Evolutionary conservation across 306 rosid genomes (phyloP), one percentile per base, ranked within the genome.

Genomic region (Ammopiptanthus mongolicus): DNA sequence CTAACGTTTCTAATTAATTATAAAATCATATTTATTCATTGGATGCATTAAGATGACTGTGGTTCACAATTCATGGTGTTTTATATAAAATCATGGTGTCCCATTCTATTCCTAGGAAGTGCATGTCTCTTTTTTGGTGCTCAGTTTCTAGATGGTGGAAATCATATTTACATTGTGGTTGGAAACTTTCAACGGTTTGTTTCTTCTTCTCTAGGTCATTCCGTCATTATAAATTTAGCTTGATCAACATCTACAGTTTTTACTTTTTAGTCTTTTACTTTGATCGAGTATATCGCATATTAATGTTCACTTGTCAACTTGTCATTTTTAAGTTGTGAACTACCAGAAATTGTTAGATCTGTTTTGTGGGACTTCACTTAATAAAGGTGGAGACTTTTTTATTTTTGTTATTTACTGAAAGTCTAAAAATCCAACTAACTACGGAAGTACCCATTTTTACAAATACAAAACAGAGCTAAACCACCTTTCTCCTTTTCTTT

Each of bases 211-310:
- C 61, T 67, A 18, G 21, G 22, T 47, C 25, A 68, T 60, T 68
- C 52, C 61, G 22, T 47, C 25, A 68, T 60, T 68, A 60, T 68
- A 44, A 56, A 76, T 36, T 68, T 42, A 28, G 83, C 11, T 23
- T 13, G 22, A 53, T 41, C 65, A 73, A 17, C 34, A 0, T 39
- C 52, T 73, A 47, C 29, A n/a, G 50, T 8, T 58, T 78, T 77
- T 67, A 31, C 37, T 11, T 3, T 31, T 31, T 44, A 21, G 37
- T 33, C 37, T 50, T 42, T 57, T 23, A 73, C 69, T 65, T 79
- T 46, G 42, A 33, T 15, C 34, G 18, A 39, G 48, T 12, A 28
- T 52, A 50, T 48, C 5, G 3, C 50, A 11, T 19, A 22, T 19
- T 18, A 53, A 57, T 31, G 31, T 33, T 44, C 56, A 28, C 33